Evolutionary conservation across 1,139 yeast genomes (phyloP).

Genomic region (Saccharomyces hybrid): DNA sequence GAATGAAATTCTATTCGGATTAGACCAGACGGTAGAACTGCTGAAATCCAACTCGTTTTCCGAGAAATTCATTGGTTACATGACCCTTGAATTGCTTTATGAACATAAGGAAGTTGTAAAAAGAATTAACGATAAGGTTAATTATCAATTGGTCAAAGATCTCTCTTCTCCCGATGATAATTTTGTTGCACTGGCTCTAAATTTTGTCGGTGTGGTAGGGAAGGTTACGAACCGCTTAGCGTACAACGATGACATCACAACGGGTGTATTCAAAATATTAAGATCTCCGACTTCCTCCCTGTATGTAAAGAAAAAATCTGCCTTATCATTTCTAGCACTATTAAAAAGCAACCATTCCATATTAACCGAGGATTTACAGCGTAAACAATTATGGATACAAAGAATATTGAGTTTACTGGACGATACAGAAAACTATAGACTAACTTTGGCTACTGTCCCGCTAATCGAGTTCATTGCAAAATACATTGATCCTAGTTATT

Average conservation of each 20-base stretch:
- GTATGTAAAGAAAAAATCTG: slow-evolving; percentile 60
- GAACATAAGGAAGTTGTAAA: slow-evolving; percentile 38
- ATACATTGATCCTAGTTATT: slow-evolving; percentile 43
- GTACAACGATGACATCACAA: slow-evolving; percentile 40
- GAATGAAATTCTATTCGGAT: slow-evolving; percentile 54
- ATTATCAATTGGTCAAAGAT: slow-evolving; percentile 51
- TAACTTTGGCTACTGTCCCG: slow-evolving; percentile 58
- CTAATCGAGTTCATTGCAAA: slow-evolving; percentile 53
- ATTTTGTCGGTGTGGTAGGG: slow-evolving; percentile 56
- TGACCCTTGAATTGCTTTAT: slow-evolving; percentile 55
- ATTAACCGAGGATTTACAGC: slow-evolving; percentile 34
- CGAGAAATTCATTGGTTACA: slow-evolving; percentile 80
- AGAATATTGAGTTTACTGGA: slow-evolving; percentile 51
- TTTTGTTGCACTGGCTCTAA: slow-evolving; percentile 63
- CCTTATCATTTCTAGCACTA: slow-evolving; percentile 51
- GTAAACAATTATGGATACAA: slow-evolving; percentile 63
- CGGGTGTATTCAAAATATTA: slow-evolving; percentile 60
- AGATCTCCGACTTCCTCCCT: slow-evolving; percentile 65
- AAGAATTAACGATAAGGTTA: slow-evolving; percentile 27
- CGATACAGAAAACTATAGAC: slow-evolving; percentile 60
- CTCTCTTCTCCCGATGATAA: slow-evolving; percentile 48
- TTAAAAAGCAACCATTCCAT: slow-evolving; percentile 38
- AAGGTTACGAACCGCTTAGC: slow-evolving; percentile 37
- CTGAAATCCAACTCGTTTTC: slow-evolving; percentile 49
- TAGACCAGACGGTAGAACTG: slow-evolving; percentile 53